These are phyloP conservation scores for Leptoxyphium fumago DNA, from an alignment of 2,329 filamentous ascomycete genomes.

Conservation along the genomic window DNA sequence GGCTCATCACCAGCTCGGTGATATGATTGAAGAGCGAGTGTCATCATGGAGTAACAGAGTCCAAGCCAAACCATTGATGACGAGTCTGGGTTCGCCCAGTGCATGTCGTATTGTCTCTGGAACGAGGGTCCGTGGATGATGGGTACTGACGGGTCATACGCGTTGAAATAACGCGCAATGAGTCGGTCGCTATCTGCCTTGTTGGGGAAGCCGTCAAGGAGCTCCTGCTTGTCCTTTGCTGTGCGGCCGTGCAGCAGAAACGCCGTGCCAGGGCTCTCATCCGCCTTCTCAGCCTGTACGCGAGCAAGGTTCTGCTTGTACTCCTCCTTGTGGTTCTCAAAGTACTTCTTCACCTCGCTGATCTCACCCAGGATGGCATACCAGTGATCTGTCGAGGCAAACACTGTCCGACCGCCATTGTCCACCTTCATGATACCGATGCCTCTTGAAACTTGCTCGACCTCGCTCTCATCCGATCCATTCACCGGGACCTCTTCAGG, in stretches of 20 bases:
- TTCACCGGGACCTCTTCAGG: conserved; percentile 6
- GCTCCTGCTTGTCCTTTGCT: conserved; percentile 57
- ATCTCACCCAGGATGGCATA: conserved; percentile 49
- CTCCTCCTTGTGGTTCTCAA: conserved; percentile 72
- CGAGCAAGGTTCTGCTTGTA: conserved; percentile 67
- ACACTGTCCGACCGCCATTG: conserved; percentile 30
- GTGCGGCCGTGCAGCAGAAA: conserved; percentile 63
- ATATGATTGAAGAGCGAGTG: conserved; percentile 64
- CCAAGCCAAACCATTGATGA: conserved; percentile 67
- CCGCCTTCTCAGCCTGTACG: conserved; percentile 51
- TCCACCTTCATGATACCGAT: conserved; percentile 40
- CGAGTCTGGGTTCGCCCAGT: conserved; percentile 59
- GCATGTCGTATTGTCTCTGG: conserved; percentile 51
- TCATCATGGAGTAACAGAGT: conserved; percentile 61
- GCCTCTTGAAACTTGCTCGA: conserved; percentile 35
- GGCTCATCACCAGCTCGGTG: conserved; percentile 68
- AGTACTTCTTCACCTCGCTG: conserved; percentile 86
- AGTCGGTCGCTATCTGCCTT: conserved; percentile 74
- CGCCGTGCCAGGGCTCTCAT: conserved; percentile 49
- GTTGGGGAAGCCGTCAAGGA: conserved; percentile 64
- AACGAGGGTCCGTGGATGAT: conserved; percentile 60
- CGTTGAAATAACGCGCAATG: conserved; percentile 83
- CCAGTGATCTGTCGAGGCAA: conserved; percentile 38
- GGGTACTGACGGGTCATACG: conserved; percentile 48
- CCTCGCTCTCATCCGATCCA: conserved; percentile 45